Conservation (phyloP, 257 asterid genomes). For the Scutellaria barbata region DNA sequence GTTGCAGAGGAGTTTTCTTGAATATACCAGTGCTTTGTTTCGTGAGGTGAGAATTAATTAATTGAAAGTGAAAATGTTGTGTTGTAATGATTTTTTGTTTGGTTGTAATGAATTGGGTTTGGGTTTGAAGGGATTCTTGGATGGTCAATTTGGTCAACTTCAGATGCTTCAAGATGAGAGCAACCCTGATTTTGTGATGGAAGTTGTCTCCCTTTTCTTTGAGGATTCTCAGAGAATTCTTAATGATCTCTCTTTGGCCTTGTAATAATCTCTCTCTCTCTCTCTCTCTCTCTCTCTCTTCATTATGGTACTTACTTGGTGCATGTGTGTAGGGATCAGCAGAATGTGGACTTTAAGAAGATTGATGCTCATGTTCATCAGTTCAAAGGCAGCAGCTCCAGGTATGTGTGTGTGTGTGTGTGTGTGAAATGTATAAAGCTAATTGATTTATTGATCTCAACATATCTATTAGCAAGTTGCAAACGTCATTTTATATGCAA, state of each 20-base stretch:
- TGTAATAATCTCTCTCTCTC: slow-evolving; percentile 50
- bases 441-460: slow-evolving; percentile 9
- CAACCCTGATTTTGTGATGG: slow-evolving; percentile 79
- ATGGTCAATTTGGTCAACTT: slow-evolving; percentile 78
- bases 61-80: background rate
- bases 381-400: slow-evolving; percentile 92
- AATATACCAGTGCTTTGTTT: slow-evolving; percentile 53
- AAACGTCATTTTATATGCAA: background rate
- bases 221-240: slow-evolving; percentile 81
- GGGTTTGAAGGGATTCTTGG: slow-evolving; percentile 72
- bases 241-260: slow-evolving; percentile 67
- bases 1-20: slow-evolving; percentile 74
- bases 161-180: slow-evolving; percentile 86
- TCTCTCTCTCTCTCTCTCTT: background rate
- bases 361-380: slow-evolving; percentile 90
- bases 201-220: slow-evolving; percentile 83
- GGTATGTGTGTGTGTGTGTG: slow-evolving; percentile 43
- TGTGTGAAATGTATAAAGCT: slow-evolving; percentile 8
- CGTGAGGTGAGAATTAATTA: slow-evolving; percentile 51
- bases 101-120: background rate
- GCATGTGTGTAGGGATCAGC: slow-evolving; percentile 56
- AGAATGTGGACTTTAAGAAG: slow-evolving; percentile 69
- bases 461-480: background rate
- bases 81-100: background rate
- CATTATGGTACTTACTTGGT: background rate